Base-by-base conservation (phyloP, 768 basidiomycete genomes). In the Suillus brevipes region DNA sequence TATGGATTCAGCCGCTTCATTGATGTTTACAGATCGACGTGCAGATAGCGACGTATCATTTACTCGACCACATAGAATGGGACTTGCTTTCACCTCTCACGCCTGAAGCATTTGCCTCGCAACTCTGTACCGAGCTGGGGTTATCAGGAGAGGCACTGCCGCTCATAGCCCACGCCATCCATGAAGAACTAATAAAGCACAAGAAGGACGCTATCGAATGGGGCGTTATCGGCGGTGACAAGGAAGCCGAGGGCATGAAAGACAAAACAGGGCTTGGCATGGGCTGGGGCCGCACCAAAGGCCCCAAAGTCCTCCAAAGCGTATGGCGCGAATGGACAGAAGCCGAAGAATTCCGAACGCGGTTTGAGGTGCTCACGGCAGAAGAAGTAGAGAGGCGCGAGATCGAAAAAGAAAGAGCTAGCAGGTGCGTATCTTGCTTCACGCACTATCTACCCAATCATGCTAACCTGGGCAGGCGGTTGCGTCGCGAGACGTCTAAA, bases 21-120 rank as follows among this genome's bases (percentile, higher is more conserved):
- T 62, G 58, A 60, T 53, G 25, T 31, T 47, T 61, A 38, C 23
- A 97, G 94, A 94, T 99, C 73, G 97, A 99, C 78, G 94, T 99
- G 31, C 97, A 99, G 76, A 91, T 99, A 73, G 93, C 90, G 28
- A 92, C 90, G 56, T 84, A 95, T 74, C 94, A 97, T 75, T 83
- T 99, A 1, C 82, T 92, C 64, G 97, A 99, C 78, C 92, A 95
- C 73, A 95, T 99, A 69, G 97, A 99, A 78, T 99, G 97, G 97
- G 97, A 99, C 77, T 84, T 99, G n/a, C 86, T 92, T 55, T 97
- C 96, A 4, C 85, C 91, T 4, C 83, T 98, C 43, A 96, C 94
- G 0, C 97, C 97, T 1, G 91, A 97, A 74, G 82, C 79, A 1
- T 99, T 99, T 71, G 86, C 97, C 0, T 78, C 79, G 45, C 87